phyloP scores from a whole-genome alignment of 2,329 filamentous ascomycete species.

The Phyllosticta capitalensis region DNA sequence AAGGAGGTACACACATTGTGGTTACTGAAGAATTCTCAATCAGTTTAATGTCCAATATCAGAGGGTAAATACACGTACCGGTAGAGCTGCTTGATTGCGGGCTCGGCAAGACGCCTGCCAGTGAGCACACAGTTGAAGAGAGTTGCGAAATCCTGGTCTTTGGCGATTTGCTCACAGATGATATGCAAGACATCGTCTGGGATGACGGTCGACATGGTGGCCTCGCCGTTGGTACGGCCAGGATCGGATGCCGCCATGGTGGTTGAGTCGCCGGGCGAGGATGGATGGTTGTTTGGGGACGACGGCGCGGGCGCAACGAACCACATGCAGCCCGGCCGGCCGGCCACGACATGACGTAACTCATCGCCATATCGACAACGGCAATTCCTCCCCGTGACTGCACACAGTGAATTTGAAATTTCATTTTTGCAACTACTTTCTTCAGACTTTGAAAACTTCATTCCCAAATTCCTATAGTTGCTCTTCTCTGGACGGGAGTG shows the following conservation, averaged over 20 bases:
- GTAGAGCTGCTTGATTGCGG: slow-evolving; percentile 54
- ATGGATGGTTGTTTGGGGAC: neutral
- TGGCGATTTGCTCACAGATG: slow-evolving; percentile 50
- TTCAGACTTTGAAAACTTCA: too few species aligned
- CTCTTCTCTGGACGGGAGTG: too few species aligned
- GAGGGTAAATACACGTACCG: slow-evolving; percentile 36
- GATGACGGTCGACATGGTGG: slow-evolving; percentile 20
- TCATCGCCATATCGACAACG: too few species aligned
- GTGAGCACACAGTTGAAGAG: slow-evolving; percentile 51
- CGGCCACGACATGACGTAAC: neutral
- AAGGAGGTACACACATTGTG: slow-evolving; percentile 34
- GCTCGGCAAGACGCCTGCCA: slow-evolving; percentile 46
- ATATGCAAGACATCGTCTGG: slow-evolving; percentile 53
- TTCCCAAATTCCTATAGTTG: too few species aligned
- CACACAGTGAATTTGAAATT: too few species aligned
- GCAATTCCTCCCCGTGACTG: too few species aligned
- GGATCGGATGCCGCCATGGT: neutral
- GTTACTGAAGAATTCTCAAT: slow-evolving; percentile 21
- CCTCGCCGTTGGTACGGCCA: neutral
- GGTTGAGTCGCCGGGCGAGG: slow-evolving; percentile 13
- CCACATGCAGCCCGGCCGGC: slow-evolving; percentile 2
- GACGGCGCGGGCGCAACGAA: slow-evolving; percentile 6
- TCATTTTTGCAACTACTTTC: too few species aligned
- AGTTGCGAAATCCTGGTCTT: slow-evolving; percentile 47
- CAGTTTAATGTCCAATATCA: neutral